Evolutionary conservation across 2,329 filamentous ascomycete genomes (phyloP), one percentile per base, ranked within the genome.

Genomic region (Ceratocystiopsis minuta): DNA sequence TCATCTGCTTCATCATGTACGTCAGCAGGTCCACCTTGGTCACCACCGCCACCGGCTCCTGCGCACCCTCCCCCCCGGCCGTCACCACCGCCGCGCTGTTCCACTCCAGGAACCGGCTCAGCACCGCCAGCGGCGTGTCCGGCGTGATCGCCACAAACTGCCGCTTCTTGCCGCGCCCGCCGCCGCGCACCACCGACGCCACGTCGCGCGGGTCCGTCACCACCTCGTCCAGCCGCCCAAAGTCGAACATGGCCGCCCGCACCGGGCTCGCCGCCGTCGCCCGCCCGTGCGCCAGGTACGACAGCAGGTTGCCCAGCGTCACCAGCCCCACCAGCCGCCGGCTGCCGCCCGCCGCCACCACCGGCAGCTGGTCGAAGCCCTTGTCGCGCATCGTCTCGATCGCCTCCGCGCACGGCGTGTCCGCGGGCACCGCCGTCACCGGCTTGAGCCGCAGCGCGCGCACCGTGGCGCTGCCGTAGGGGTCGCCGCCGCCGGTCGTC

Each of bases 381-480:
- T 90, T 93, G 55, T 98, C 90, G 51, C 88, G 84, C 90, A 98
- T 96, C 47, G 83, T 87, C 65, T 98, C 90, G 50, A 96, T 86
- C 41, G 92, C 90, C 50, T 88, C 82, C 48, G 82, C 72, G 62
- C 87, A 93, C 3, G 74, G 61, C 31, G 78, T 78, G 41, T 70
- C 69, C 24, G 78, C 69, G 18, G 77, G 65, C 42, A 98, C 73
- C 10, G 87, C 92, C 20, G 86, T 92, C 45, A 98, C 82, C 33
- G 90, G 90, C 65, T 95, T 98, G 45, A 98, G 70, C 46, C 88
- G 78, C 15, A 98, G 76, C 31, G 80, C 74, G 35, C 76, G 72
- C 52, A 98, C 80, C 35, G 83, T 94, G 36, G 81, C 84, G 43
- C 75, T 75, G 36, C 70, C 68, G 57, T 92, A 90, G 12, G 80